These are phyloP conservation scores for Waltergamsia citrina DNA, from an alignment of 2,329 filamentous ascomycete genomes.

Conservation along the genomic window DNA sequence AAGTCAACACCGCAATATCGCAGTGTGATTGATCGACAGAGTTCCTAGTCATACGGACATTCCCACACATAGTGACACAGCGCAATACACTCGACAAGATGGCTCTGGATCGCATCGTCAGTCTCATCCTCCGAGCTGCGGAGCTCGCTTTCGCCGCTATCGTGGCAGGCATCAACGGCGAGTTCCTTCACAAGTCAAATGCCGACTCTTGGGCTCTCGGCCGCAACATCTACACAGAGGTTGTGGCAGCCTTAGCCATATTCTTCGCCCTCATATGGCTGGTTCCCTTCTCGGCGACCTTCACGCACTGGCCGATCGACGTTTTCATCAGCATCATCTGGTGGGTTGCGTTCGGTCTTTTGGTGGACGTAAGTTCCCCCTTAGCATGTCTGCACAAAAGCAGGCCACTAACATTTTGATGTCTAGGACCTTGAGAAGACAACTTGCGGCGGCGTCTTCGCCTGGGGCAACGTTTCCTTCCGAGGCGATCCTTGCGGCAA, in stretches of 20 bases:
- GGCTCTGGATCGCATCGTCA: conserved; percentile 29
- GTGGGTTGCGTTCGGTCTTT: conserved; percentile 60
- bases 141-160: conserved; percentile 64
- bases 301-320: conserved; percentile 64
- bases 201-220: conserved; percentile 42
- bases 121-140: conserved; percentile 25
- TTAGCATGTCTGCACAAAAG: not conserved
- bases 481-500: conserved; percentile 47
- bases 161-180: conserved; percentile 59
- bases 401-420: not conserved
- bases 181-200: conserved; percentile 46
- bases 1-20: no score
- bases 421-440: conserved; percentile 27
- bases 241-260: conserved; percentile 60
- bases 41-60: no score
- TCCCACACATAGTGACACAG: no score
- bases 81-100: conserved; percentile 13
- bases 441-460: conserved; percentile 46
- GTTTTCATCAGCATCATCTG: conserved; percentile 58
- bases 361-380: conserved; percentile 45
- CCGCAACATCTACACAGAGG: conserved; percentile 67
- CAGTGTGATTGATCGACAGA: not conserved
- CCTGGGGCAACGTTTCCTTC: conserved; percentile 47
- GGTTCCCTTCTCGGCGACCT: conserved; percentile 57
- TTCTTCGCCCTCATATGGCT: conserved; percentile 63